phyloP scores from a whole-genome alignment of 257 asterid species.

The Gentiana macrophylla region DNA sequence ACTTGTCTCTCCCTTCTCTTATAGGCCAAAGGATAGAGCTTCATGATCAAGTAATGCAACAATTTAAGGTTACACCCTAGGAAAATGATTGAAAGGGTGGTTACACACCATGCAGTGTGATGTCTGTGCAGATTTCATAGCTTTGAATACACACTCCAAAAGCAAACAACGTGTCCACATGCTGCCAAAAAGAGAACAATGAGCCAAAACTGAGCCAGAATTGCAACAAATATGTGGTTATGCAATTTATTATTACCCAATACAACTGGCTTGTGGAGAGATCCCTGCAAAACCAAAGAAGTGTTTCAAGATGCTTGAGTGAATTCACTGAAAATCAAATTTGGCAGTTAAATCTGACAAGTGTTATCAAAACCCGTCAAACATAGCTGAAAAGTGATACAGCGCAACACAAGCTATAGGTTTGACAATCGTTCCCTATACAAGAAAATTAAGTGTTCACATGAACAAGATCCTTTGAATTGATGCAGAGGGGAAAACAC shows the following conservation, averaged over 20 bases:
- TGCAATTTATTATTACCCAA: constrained; percentile 25
- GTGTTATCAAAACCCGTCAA: no score
- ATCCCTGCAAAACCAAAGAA: constrained; percentile 39
- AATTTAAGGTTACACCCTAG: constrained; percentile 38
- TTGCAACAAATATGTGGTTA: neutral
- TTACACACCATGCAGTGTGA: constrained; percentile 60
- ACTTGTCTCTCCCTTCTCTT: constrained; percentile 42
- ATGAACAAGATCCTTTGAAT: no score
- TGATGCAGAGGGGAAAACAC: no score
- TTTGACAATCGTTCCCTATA: no score
- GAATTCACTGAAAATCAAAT: no score
- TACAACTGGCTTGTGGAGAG: constrained; percentile 59
- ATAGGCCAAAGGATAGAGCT: constrained; percentile 42
- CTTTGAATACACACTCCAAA: constrained; percentile 50
- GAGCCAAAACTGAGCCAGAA: neutral
- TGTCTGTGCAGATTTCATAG: constrained; percentile 25
- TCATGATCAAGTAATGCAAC: constrained; percentile 41
- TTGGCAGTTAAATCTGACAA: no score
- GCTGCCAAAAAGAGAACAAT: no score
- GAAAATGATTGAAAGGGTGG: constrained; percentile 40
- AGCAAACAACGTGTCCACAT: constrained; percentile 68
- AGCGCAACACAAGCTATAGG: no score
- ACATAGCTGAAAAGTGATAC: no score
- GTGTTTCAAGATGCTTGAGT: no score
- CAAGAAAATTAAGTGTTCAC: no score